Base-by-base conservation (phyloP, 2,329 filamentous ascomycete species). In the Lachnellula suecica region DNA sequence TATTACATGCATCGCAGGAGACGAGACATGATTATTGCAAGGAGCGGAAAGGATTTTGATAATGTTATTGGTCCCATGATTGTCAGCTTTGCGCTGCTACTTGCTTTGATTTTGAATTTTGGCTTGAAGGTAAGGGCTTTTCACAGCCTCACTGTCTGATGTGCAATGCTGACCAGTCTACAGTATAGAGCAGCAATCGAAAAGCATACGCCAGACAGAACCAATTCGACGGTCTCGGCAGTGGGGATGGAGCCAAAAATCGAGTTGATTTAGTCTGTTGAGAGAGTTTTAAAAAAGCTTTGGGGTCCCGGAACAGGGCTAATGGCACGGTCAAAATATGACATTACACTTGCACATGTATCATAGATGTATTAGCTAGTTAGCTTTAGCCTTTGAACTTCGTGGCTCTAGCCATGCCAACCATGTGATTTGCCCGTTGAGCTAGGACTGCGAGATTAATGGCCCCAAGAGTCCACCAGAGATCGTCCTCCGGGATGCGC, bases 11-110 rank as follows among this genome's bases (percentile, higher is more conserved):
- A 95, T 66, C 84, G 87, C 65, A 82, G 80, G 66, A 79, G 94
- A 29, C 81, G 87, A 53, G 79, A 76, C 49, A 84, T 97, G 79
- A 99, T 99, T 66, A 71, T 87, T 35, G 83, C 90, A 69, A 78
- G 94, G 59, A 96, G 91, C 65, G 91, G 91, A 9, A 93, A 88
- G 70, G 92, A 97, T 63, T 95, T 99, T 70, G 93, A 99, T 70
- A 94, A 91, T 63, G 75, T 93, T 65, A 71, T 90, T 54, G 94
- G 94, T 0, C 94, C 94, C 1, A 72, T 97, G 50, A 79, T 95
- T 8, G 86, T 97, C 40, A 94, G 89, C 65, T 71, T 87, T 34
- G 89, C 91, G 3, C 70, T 99, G 67, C 86, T 89, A 57, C 66
- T 87, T 45, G 91, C 92, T 6, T 71, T 99, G 66, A 77, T 91